These are phyloP conservation scores for Byssoonygena ceratinophila DNA, from an alignment of 2,329 filamentous ascomycete species.

Conservation along the genomic window DNA sequence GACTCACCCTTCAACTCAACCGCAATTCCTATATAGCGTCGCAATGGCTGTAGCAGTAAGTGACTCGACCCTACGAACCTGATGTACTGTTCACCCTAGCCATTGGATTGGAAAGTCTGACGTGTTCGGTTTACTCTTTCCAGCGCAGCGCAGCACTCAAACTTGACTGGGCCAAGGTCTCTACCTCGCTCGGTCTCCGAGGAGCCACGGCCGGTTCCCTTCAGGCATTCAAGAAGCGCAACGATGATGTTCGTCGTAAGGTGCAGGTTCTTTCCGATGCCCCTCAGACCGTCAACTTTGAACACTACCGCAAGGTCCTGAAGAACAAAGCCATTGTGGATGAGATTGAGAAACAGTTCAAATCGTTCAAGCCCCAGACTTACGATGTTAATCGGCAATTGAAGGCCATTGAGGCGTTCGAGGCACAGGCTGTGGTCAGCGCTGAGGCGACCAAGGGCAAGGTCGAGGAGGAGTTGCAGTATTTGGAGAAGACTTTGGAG, in stretches of 20 bases:
- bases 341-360: conserved; percentile 96
- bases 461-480: conserved; percentile 88
- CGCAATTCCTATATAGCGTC: conserved; percentile 23
- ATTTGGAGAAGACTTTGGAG: conserved; percentile 85
- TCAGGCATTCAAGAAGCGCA: conserved; percentile 97
- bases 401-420: conserved; percentile 96
- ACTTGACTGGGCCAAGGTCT: conserved; percentile 97
- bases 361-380: conserved; percentile 76
- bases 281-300: conserved; percentile 81
- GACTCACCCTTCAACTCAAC: conserved; percentile 13
- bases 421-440: conserved; percentile 93
- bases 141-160: conserved; percentile 97
- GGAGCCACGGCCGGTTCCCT: conserved; percentile 87
- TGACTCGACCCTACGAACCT: not conserved
- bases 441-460: conserved; percentile 93
- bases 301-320: conserved; percentile 77
- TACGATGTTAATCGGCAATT: conserved; percentile 91
- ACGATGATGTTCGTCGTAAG: conserved; percentile 96
- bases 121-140: not conserved
- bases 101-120: not conserved
- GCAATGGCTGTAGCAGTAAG: conserved; percentile 36
- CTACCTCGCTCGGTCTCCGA: conserved; percentile 86
- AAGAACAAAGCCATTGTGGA: conserved; percentile 95
- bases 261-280: conserved; percentile 73
- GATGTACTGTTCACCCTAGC: not conserved